Percentiles rank a stretch among this genome's conserved stretches.
Evolutionary conservation across 495 filamentous ascomycete genomes (phyloP).

Genomic region (Apodospora peruviana): DNA sequence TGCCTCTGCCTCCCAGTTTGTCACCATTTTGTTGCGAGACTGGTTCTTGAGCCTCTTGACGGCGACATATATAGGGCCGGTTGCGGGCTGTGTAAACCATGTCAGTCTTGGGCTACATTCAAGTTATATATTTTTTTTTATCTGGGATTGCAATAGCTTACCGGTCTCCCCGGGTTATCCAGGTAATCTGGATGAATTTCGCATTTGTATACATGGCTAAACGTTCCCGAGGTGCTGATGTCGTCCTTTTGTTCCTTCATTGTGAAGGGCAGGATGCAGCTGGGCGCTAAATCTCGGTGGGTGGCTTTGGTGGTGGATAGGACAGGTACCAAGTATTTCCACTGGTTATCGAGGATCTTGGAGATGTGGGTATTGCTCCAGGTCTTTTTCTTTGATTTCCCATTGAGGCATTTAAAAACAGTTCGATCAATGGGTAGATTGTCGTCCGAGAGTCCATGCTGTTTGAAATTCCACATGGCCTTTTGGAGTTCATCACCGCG

Average conservation of each 20-base stretch:
- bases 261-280: neutral
- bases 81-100: neutral
- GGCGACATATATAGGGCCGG: neutral
- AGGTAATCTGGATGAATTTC: neutral
- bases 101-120: neutral
- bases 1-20: neutral
- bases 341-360: neutral
- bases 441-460: neutral
- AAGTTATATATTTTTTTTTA: too few species aligned
- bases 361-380: neutral
- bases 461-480: neutral
- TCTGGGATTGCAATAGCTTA: too few species aligned
- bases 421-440: neutral
- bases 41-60: neutral
- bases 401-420: neutral
- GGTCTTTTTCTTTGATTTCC: neutral
- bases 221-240: neutral
- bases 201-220: neutral
- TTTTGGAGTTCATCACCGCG: neutral
- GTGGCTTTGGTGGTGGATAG: neutral
- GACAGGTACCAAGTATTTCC: neutral
- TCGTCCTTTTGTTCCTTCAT: neutral
- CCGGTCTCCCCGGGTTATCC: neutral
- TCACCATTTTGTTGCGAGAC: neutral
- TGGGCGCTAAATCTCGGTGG: neutral